Conservation (phyloP, 2,329 filamentous ascomycete species). For the Exophiala sideris region DNA sequence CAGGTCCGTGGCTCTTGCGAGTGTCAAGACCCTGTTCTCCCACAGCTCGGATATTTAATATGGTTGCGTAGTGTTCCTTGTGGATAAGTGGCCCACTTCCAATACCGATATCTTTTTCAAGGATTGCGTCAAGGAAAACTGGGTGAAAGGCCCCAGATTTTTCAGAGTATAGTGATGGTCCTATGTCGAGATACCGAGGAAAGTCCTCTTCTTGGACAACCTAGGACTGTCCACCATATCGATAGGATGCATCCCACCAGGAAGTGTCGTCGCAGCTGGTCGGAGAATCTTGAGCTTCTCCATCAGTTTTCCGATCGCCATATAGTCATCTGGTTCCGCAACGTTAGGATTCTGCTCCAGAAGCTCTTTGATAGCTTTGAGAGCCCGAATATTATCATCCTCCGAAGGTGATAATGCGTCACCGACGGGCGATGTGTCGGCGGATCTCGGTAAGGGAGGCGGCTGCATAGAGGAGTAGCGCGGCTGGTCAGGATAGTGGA, state of each 20-base stretch:
- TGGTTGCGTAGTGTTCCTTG: too few relatives aligned
- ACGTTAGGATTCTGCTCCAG: constrained; percentile 71
- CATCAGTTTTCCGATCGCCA: constrained; percentile 75
- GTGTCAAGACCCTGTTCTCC: too few relatives aligned
- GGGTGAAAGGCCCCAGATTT: background rate
- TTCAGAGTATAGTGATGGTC: constrained; percentile 16
- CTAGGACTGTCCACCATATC: constrained; percentile 41
- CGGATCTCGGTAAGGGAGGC: constrained; percentile 38
- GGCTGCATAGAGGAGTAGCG: constrained; percentile 38
- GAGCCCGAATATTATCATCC: constrained; percentile 78
- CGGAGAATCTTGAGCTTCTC: constrained; percentile 76
- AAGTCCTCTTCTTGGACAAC: constrained; percentile 46
- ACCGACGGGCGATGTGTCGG: constrained; percentile 49
- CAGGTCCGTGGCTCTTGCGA: too few relatives aligned
- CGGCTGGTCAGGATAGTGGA: constrained; percentile 44
- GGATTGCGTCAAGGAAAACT: constrained; percentile 7
- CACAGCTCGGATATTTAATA: too few relatives aligned
- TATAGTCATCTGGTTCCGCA: constrained; percentile 72
- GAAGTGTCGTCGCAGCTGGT: constrained; percentile 34
- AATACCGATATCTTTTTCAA: constrained; percentile 5
- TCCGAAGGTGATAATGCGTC: constrained; percentile 63
- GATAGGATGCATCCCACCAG: constrained; percentile 44
- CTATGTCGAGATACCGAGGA: constrained; percentile 36
- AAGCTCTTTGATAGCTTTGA: constrained; percentile 77
- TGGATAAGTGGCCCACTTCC: too few relatives aligned